A percentile compares a stretch with the other conserved stretches of the same genome.
These are phyloP conservation scores for Santalum album DNA, from an alignment of 164 flowering plant species.

Conservation along the genomic window DNA sequence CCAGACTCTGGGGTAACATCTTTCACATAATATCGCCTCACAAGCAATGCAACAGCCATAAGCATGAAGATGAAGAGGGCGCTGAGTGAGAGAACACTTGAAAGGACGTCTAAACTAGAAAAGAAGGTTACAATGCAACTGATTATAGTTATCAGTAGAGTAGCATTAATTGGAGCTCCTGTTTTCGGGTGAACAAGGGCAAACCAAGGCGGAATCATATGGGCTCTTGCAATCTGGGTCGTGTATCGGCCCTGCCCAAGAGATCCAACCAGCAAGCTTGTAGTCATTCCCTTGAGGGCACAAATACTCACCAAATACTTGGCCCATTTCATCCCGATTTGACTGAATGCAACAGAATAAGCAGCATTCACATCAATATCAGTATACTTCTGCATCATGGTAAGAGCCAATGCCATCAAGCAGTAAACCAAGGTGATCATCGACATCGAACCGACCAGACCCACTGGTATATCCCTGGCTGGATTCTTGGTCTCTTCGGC, in stretches of 20 bases:
- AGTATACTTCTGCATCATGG: slow-evolving; percentile 55
- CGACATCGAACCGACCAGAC: slow-evolving; percentile 68
- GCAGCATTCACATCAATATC: slow-evolving; percentile 69
- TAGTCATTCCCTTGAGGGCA: slow-evolving; percentile 85
- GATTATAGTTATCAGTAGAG: slow-evolving; percentile 36
- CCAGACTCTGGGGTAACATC: slow-evolving; percentile 30
- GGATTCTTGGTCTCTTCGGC: slow-evolving; percentile 81
- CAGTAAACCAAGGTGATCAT: slow-evolving; percentile 61
- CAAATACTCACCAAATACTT: slow-evolving; percentile 56
- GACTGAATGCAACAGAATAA: slow-evolving; percentile 52
- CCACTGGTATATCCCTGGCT: slow-evolving; percentile 62
- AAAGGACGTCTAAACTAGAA: slow-evolving; percentile 68
- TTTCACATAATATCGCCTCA: slow-evolving; percentile 59
- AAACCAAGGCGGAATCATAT: slow-evolving; percentile 84
- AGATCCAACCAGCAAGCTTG: slow-evolving; percentile 59
- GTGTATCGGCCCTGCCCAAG: slow-evolving; percentile 79
- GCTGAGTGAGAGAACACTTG: slow-evolving; percentile 56
- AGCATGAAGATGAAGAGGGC: slow-evolving; percentile 79
- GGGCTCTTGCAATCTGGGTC: slow-evolving; percentile 78
- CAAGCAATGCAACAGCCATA: slow-evolving; percentile 68
- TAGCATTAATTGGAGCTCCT: slow-evolving; percentile 67
- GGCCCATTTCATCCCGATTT: slow-evolving; percentile 77
- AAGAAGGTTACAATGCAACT: slow-evolving; percentile 46
- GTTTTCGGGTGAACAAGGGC: slow-evolving; percentile 73
- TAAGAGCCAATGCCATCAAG: slow-evolving; percentile 59